phyloP scores from a whole-genome alignment of 257 asterid genomes.

The Plantago major region DNA sequence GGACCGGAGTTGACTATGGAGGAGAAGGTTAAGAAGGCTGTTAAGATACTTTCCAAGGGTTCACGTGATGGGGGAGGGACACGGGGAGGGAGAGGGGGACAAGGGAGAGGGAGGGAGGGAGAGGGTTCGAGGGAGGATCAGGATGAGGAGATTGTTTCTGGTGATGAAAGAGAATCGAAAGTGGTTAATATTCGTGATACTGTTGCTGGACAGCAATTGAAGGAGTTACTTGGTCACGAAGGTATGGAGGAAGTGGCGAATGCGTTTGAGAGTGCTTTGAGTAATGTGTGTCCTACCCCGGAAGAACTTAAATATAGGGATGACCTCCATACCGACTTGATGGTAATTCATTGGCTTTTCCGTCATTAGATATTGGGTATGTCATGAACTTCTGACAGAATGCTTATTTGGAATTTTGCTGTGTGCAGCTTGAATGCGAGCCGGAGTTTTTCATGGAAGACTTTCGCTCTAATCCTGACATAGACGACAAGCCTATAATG shows the following conservation, averaged over 20 bases:
- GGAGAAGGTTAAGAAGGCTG: constrained; percentile 51
- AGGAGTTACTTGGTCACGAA: constrained; percentile 68
- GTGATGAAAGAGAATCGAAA: constrained; percentile 30
- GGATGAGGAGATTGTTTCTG: constrained; percentile 27
- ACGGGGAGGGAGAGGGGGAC: constrained; percentile 40
- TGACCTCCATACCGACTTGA: constrained; percentile 61
- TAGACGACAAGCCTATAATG: constrained; percentile 80
- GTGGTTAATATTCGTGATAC: constrained; percentile 46
- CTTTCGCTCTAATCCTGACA: constrained; percentile 78
- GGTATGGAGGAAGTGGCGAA: constrained; percentile 47
- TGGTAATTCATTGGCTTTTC: constrained; percentile 34
- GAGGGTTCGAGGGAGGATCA: constrained; percentile 25
- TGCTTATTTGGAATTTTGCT: constrained; percentile 5
- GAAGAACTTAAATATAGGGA: constrained; percentile 55
- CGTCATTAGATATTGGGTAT: constrained; percentile 3
- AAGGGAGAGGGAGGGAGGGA: constrained; percentile 28
- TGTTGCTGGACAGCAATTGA: constrained; percentile 57
- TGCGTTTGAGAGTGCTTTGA: constrained; percentile 57
- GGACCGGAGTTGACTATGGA: constrained; percentile 40
- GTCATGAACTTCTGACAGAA: constrained; percentile 16
- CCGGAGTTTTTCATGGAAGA: constrained; percentile 84
- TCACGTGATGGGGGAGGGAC: constrained; percentile 29
- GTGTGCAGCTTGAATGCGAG: constrained; percentile 75
- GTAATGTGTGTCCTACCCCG: constrained; percentile 64
- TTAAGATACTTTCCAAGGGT: constrained; percentile 42